Evolutionary conservation across 2,329 filamentous ascomycete species (phyloP), one percentile per base, ranked within the genome.

Genomic region (Penicillium expansum): DNA sequence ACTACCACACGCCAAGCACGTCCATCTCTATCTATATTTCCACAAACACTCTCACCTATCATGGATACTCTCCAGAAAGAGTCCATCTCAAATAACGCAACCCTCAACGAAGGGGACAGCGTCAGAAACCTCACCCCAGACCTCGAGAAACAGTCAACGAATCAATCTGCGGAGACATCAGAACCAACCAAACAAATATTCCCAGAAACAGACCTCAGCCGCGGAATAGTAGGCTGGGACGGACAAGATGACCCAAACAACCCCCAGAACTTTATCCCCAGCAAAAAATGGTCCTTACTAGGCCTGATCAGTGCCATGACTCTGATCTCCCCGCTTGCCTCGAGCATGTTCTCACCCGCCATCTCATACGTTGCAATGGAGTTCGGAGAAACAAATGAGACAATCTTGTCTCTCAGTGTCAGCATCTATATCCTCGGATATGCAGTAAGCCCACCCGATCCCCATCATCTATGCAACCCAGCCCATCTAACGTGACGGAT

Each of bases 211-310:
- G 77, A 86, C 61, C 78, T 86, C 20, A 76, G 76, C 52, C 73
- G 71, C 1, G 80, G 80, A n/a, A 66, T 86, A 56, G 80, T 86
- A 18, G 84, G 83, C 35, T 86, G 84, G 84, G 83, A 86, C 4
- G 69, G 76, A 37, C 81, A 83, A 64, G 77, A 82, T 52, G 84
- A 87, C 65, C 83, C 82, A 0, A 71, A 74, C 3, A 83, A 83
- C 71, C 84, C 84, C 2, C 76, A 84, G 62, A 86, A 87, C 69
- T 86, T 71, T 48, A 10, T 62, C 4, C 1, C 50, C 0, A 32
- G 32, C 8, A 61, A 63, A 18, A 71, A 72, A 59, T 71, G 65
- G 67, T 52, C 48, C 1, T 48, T 70, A 18, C 57, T 72, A 1
- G 61, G 42, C 3, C 59, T 72, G 3, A 66, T 72, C 33, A 71